Base-by-base conservation (phyloP, 441 rosid species). In the Geranium incanum region DNA sequence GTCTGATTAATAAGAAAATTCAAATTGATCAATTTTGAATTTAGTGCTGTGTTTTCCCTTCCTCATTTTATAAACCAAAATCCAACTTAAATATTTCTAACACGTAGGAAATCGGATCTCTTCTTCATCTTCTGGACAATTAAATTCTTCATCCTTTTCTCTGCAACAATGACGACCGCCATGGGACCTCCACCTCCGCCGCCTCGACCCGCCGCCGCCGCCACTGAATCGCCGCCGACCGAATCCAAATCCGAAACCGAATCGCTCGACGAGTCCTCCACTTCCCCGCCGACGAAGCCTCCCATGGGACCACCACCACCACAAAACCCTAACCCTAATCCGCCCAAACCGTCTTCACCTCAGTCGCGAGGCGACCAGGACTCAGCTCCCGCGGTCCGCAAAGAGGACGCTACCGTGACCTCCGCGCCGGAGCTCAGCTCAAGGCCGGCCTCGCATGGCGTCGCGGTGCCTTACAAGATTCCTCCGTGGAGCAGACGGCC, bases 401-500 rank as follows among this genome's bases (percentile, higher is more conserved):
- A 18, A 18, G 66, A 62, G 21, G 36, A 19, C 12, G 66, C 74
- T 3, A 39, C 50, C 36, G 74, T 6, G 0, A 23, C 8, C 39
- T 36, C 79, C n/a, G 21, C 19, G 15, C 39, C 72, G 50, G 71
- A 63, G 37, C 23, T 19, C 38, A 38, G 59, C 23, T 13, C 71
- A 37, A 57, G 28, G 69, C 36, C 3, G 62, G 15, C 38, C 16
- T 63, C 74, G 11, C 74, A 71, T 16, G 62, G 59, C 63, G 62
- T 63, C 12, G 69, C 83, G 5, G 95, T 89, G 57, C 98, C 98
- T 7, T 92, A 95, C 81, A 78, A 83, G 66, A 86, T 92, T 18
- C 99, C 99, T 33, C 90, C 86, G 68, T 95, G 99, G 98, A 90
- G 97, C 76, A 93, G 89, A 1, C 82, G 91, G 12, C 98, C 97